Base-by-base conservation (phyloP, 106 monocot genomes). In the Allium sativum region DNA sequence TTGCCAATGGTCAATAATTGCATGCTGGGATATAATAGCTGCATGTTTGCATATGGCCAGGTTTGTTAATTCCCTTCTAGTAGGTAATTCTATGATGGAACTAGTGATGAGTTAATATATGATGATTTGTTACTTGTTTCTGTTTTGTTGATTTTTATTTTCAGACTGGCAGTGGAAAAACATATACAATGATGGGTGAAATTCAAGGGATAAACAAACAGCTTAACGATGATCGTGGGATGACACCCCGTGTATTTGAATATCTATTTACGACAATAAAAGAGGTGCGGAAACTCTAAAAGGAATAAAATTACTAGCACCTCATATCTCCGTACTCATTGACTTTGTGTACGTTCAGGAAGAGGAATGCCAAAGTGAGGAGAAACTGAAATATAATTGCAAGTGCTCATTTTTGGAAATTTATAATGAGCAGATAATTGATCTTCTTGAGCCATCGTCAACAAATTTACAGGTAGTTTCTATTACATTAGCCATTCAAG, bases 11-110 rank as follows among this genome's bases (percentile, higher is more conserved):
- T 89, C 21, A 84, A 89, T 46, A 89, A 84, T 54, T 89, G 89
- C 76, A 75, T 89, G 78, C 73, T 73, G 40, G 89, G 89, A 14
- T 89, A 84, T 70, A 89, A 89, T 72, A 78, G 84, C 41, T 89
- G 89, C 41, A 76, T 89, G 84, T 89, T 89, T 66, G 89, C 89
- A 12, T 89, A 89, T 63, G 89, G 89, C 31, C 89, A 89, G 81
- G 89, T 89, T 60, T 42, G 45, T 54, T 42, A 45, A 45, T 48
- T 50, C 48, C 6, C 3, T 64, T 50, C 31, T 5, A 31, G 31
- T 2, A 31, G 31, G 31, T 3, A 31, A 31, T 3, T 31, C 4
- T 31, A 31, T 5, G 31, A 31, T 31, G 31, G 31, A 31, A 31
- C 1, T 31, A 31, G 31, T 31, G 31, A 31, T 22, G 21, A 21